A percentile compares a stretch with the other conserved stretches of the same genome.
phyloP scores from a whole-genome alignment of 495 filamentous ascomycete species.

The Pyronema domesticum region DNA sequence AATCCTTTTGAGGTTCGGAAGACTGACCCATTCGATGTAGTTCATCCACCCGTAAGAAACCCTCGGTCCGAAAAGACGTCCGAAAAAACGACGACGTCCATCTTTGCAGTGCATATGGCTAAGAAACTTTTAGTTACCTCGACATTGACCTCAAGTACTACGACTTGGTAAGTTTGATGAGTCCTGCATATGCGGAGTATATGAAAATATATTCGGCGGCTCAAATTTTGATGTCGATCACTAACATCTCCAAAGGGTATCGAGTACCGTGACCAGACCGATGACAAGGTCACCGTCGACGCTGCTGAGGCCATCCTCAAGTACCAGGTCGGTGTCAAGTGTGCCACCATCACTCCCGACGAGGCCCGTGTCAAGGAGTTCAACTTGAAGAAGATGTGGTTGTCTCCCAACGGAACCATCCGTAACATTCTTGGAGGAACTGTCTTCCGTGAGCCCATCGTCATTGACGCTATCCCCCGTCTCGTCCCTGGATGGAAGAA shows the following conservation, averaged over 20 bases:
- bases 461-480: conserved; percentile 79
- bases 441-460: conserved; percentile 95
- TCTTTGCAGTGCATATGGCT: not conserved
- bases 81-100: not conserved
- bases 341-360: conserved; percentile 96
- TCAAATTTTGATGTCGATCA: conserved; percentile 3
- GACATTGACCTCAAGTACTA: conserved; percentile 98
- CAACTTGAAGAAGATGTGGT: conserved; percentile 98
- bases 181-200: not conserved
- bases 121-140: conserved; percentile 42
- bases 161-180: conserved; percentile 44
- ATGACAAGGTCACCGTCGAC: conserved; percentile 87
- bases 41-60: conserved; percentile 65
- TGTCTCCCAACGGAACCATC: conserved; percentile 95
- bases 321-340: conserved; percentile 97
- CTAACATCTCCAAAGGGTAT: conserved; percentile 40
- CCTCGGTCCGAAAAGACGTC: not conserved
- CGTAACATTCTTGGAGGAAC: conserved; percentile 88
- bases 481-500: conserved; percentile 94
- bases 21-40: conserved; percentile 27
- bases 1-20: not conserved
- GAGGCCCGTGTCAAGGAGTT: conserved; percentile 94
- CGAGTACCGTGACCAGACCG: conserved; percentile 84
- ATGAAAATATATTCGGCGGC: not conserved
- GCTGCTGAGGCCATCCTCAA: conserved; percentile 96